Conservation (phyloP, 73 alveolate species). For the Loxodes magnus region DNA sequence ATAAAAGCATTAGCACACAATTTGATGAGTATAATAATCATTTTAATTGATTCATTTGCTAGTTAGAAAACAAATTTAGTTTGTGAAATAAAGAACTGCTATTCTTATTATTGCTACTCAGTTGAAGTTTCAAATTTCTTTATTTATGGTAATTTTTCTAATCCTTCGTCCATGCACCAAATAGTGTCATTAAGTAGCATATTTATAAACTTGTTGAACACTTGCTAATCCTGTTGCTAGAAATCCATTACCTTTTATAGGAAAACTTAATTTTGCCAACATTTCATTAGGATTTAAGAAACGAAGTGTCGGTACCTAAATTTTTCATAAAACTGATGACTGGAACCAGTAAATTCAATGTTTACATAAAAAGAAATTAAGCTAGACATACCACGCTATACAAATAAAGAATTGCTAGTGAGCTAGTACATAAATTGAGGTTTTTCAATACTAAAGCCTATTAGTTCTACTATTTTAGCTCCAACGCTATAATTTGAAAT, state of each 20-base stretch:
- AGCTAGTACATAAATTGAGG: background rate
- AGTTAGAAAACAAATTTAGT: constrained; percentile 45
- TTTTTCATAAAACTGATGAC: constrained; percentile 44
- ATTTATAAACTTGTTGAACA: constrained; percentile 47
- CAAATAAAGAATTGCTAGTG: background rate
- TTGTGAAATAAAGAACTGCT: constrained; percentile 16
- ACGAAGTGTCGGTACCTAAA: constrained; percentile 56
- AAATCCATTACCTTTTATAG: constrained; percentile 16
- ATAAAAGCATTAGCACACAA: constrained; percentile 40
- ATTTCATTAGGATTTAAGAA: constrained; percentile 26
- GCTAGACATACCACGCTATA: constrained; percentile 18
- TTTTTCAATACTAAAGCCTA: constrained; percentile 16
- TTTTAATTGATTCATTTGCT: constrained; percentile 40
- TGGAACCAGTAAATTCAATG: constrained; percentile 48
- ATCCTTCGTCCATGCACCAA: constrained; percentile 63
- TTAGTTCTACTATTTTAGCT: constrained; percentile 45
- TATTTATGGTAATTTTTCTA: constrained; percentile 27
- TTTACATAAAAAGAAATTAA: constrained; percentile 45
- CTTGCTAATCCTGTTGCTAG: constrained; percentile 23
- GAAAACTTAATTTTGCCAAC: constrained; percentile 39
- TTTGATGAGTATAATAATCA: constrained; percentile 22
- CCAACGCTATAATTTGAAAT: constrained; percentile 43
- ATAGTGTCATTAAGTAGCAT: constrained; percentile 51
- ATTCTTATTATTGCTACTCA: constrained; percentile 29
- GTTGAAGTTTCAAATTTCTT: constrained; percentile 28